These are phyloP conservation scores for Auricularia sp. DNA, from an alignment of 768 basidiomycete genomes.

Conservation along the genomic window DNA sequence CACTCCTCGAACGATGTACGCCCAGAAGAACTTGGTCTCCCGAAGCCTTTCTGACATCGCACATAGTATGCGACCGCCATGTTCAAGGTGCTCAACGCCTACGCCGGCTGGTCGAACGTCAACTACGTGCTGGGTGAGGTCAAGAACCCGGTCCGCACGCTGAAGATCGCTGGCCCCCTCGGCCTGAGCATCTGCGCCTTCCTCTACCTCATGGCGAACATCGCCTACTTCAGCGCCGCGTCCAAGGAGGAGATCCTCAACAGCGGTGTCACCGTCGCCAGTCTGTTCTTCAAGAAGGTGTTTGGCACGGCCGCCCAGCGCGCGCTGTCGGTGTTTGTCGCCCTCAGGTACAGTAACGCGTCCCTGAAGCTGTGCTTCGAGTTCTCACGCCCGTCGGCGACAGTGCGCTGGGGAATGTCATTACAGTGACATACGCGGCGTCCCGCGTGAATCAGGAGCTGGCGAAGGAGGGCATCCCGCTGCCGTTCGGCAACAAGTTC, in stretches of 20 bases:
- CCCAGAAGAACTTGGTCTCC: neutral
- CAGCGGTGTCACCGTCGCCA: conserved; percentile 47
- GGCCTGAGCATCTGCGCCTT: conserved; percentile 44
- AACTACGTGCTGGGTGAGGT: conserved; percentile 56
- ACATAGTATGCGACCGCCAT: conserved; percentile 50
- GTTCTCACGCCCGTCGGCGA: no score
- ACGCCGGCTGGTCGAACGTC: conserved; percentile 44
- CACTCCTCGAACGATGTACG: conserved; percentile 39
- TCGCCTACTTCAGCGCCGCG: conserved; percentile 46
- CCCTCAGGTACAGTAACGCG: conserved; percentile 23
- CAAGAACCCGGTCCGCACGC: conserved; percentile 47
- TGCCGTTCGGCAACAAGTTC: conserved; percentile 48
- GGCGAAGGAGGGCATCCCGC: conserved; percentile 53
- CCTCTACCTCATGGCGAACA: conserved; percentile 46
- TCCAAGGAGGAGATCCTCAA: conserved; percentile 39
- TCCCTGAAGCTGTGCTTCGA: no score
- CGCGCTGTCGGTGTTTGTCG: conserved; percentile 48
- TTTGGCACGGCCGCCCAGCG: conserved; percentile 41
- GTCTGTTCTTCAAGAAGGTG: conserved; percentile 49
- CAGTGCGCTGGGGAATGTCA: conserved; percentile 22
- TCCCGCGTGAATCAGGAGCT: conserved; percentile 50
- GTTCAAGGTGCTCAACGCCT: conserved; percentile 45
- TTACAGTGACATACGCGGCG: conserved; percentile 36
- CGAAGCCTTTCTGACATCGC: neutral
- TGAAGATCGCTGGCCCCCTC: conserved; percentile 53